These are phyloP conservation scores for Ochromonadaceae sp. DNA, from an alignment of 352 stramenopile species.

Conservation along the genomic window DNA sequence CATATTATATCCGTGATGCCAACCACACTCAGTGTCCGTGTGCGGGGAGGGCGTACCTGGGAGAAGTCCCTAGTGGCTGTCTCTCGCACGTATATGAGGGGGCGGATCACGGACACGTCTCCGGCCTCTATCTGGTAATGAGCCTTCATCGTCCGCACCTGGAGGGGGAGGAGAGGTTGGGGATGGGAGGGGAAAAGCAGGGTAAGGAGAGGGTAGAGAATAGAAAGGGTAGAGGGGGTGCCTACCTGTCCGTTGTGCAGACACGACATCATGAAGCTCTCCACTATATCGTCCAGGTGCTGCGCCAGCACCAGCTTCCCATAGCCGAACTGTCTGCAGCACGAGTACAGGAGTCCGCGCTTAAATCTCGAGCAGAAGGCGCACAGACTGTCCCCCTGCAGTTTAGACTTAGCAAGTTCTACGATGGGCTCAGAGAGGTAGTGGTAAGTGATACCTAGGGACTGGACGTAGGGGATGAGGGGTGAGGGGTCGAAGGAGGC, in stretches of 20 bases:
- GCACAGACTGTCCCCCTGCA: constrained; percentile 75
- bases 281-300: constrained; percentile 90
- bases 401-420: constrained; percentile 40
- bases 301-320: constrained; percentile 78
- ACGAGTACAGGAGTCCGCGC: constrained; percentile 87
- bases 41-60: constrained; percentile 5
- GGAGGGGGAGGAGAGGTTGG: background rate
- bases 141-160: constrained; percentile 87
- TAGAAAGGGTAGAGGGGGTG: background rate
- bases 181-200: too few relatives aligned
- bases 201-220: too few relatives aligned
- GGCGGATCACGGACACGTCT: constrained; percentile 84
- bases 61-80: constrained; percentile 71
- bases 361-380: constrained; percentile 84
- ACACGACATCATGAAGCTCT: constrained; percentile 95
- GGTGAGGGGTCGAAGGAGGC: constrained; percentile 87
- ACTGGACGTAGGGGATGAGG: constrained; percentile 86
- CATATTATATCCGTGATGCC: too few relatives aligned
- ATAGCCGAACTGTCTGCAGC: constrained; percentile 72
- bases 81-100: constrained; percentile 87
- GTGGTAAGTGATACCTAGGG: constrained; percentile 77
- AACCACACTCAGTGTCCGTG: too few relatives aligned
- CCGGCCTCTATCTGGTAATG: constrained; percentile 93
- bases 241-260: constrained; percentile 89
- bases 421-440: constrained; percentile 41